Evolutionary conservation across 257 asterid species (phyloP), one percentile per base, ranked within the genome.

Genomic region (Solanum appendiculatum): DNA sequence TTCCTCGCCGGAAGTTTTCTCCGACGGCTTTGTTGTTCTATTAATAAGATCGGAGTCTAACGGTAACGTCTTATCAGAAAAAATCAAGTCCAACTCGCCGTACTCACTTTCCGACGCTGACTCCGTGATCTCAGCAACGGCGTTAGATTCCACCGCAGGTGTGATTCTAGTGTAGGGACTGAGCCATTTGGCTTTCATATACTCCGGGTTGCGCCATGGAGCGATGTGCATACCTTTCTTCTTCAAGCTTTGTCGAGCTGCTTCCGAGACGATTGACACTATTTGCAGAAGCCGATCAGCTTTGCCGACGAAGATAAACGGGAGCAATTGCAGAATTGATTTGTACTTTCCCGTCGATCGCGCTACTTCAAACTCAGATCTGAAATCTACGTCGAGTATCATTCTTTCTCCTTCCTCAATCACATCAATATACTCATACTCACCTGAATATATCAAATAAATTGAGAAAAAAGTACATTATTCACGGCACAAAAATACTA

Each of bases 151-250:
- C 5, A 8, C 80, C 12, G 64, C 29, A 18, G 80, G 34, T 64
- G 92, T 58, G 80, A 89, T 83, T 56, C 97, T 94, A 37, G 92
- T 81, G 90, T 92, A 92, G 4, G 95, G 91, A 72, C 98, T 86
- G 84, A 95, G 92, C 99, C 99, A 96, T 89, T 96, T 96, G 82
- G 96, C 91, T 89, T 94, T 93, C 86, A 93, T 88, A 91, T 95
- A 96, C 48, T 96, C 98, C 15, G 93, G 83, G 87, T 94, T 96
- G 16, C 99, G 98, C 99, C 99, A 96, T 20, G 99, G 98, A 36
- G 99, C 94, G 40, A 96, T 88, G 89, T 96, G 98, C 99, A 96
- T 96, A 16, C 98, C 99, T 87, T 96, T 96, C 94, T 93, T 96
- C 91, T 94, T 96, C 72, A 96, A 89, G 90, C 99, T 96, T 86